Base-by-base conservation (phyloP, 306 rosid genomes). In the Cucumis cinereus region DNA sequence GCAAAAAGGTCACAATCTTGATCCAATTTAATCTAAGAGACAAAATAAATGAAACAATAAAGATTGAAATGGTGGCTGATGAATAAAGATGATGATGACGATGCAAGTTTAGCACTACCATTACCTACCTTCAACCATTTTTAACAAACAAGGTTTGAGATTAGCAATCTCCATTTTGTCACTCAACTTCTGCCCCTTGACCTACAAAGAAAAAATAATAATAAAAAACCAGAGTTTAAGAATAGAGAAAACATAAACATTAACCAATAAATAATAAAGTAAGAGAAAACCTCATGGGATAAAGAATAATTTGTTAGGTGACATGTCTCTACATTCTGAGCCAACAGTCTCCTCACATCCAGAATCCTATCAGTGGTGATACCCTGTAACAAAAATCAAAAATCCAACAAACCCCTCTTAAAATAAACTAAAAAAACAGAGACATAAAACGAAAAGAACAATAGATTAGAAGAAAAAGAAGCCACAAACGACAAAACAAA, bases 61-160 rank as follows among this genome's bases (percentile, higher is more conserved):
- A 67, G 55, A n/a, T 67, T 67, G 12, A 11, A 22, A 11, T 67
- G 69, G 80, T 77, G 69, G 81, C 62, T 79, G 79, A 80, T 28
- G 60, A 19, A 22, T 20, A 67, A 67, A 26, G 64, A 52, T 13
- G 10, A 59, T 13, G 38, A 59, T 23, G 63, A 60, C 28, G 67
- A 28, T 60, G 20, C 67, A 60, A 60, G 55, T 28, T 60, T 6
- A 28, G n/a, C 67, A 28, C 40, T 60, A 15, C 9, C 55, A 84
- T 58, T 85, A 87, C 98, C 91, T 82, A 94, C 98, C 98, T 87
- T 94, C 95, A 90, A 91, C 96, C 86, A 94, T 83, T 85, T 80
- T 89, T 76, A 94, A 80, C 77, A 85, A 13, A 84, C 93, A 91
- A 20, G 98, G 98, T 85, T 94, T 94, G 26, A 94, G 90, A 61